Evolutionary conservation across 2,329 filamentous ascomycete genomes (phyloP).

Genomic region (Cyphellophora attinorum): DNA sequence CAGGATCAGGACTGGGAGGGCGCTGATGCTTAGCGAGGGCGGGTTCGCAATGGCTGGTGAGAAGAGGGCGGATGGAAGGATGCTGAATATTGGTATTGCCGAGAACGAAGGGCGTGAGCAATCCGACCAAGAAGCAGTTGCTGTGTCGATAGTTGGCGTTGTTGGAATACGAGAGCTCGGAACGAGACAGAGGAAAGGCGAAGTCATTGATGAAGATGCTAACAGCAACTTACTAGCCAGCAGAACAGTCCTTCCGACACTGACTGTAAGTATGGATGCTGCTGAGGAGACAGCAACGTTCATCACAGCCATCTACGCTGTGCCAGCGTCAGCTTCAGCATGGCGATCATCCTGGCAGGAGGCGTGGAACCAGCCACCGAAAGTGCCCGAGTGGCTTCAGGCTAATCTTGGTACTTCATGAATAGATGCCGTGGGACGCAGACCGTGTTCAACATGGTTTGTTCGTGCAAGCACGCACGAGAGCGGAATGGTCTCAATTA

Average conservation of each 20-base stretch:
- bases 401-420: too few species aligned
- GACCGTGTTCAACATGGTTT: too few species aligned
- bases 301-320: conserved; percentile 60
- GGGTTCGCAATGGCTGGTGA: conserved; percentile 60
- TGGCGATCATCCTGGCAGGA: conserved; percentile 45
- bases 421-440: too few species aligned
- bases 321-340: conserved; percentile 48
- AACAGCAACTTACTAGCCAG: conserved; percentile 70
- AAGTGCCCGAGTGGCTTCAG: conserved; percentile 51
- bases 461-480: too few species aligned
- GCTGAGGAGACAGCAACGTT: conserved; percentile 58
- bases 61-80: conserved; percentile 48
- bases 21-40: conserved; percentile 64
- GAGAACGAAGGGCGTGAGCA: conserved; percentile 32
- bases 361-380: conserved; percentile 52
- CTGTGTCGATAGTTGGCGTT: conserved; percentile 39
- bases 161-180: conserved; percentile 41
- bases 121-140: conserved; percentile 26
- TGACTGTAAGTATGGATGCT: conserved; percentile 51
- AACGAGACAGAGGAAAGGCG: conserved; percentile 43
- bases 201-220: conserved; percentile 64
- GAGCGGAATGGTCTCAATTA: too few species aligned
- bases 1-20: conserved; percentile 47
- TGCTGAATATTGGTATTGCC: conserved; percentile 30
- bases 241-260: conserved; percentile 60